These are phyloP conservation scores for Hibiscus tridactylites DNA, from an alignment of 345 rosid species.

Conservation along the genomic window DNA sequence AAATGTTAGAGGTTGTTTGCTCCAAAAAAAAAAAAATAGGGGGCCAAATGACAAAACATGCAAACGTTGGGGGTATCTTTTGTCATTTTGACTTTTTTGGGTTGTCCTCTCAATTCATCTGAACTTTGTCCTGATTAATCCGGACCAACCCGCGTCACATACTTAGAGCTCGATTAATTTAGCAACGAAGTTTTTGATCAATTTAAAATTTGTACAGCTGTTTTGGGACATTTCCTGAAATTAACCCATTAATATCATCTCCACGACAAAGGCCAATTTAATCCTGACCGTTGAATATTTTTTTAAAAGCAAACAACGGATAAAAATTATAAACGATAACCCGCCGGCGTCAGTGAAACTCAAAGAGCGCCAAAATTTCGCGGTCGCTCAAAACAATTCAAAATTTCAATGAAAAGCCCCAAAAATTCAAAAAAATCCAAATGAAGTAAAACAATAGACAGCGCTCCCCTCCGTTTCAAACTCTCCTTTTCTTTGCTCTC, in stretches of 20 bases:
- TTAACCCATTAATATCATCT: not conserved
- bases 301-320: not conserved
- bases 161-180: too few relatives aligned
- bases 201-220: too few relatives aligned
- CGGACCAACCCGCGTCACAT: too few relatives aligned
- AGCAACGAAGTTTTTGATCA: not conserved
- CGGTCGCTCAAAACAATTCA: slow-evolving; percentile 17
- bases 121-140: too few relatives aligned
- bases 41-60: too few relatives aligned
- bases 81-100: too few relatives aligned
- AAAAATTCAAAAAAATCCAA: slow-evolving; percentile 7
- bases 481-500: not conserved
- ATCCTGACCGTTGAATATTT: not conserved
- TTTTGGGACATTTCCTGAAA: not conserved
- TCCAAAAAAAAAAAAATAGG: too few relatives aligned
- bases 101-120: too few relatives aligned
- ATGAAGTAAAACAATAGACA: not conserved
- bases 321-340: not conserved
- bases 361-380: slow-evolving; percentile 33
- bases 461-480: not conserved
- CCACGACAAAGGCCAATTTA: not conserved
- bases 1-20: too few relatives aligned
- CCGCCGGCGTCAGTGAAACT: not conserved
- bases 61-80: too few relatives aligned
- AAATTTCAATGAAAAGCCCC: slow-evolving; percentile 8